These are phyloP conservation scores for Chrysoporthe puriensis DNA, from an alignment of 2,329 filamentous ascomycete species.

Conservation along the genomic window DNA sequence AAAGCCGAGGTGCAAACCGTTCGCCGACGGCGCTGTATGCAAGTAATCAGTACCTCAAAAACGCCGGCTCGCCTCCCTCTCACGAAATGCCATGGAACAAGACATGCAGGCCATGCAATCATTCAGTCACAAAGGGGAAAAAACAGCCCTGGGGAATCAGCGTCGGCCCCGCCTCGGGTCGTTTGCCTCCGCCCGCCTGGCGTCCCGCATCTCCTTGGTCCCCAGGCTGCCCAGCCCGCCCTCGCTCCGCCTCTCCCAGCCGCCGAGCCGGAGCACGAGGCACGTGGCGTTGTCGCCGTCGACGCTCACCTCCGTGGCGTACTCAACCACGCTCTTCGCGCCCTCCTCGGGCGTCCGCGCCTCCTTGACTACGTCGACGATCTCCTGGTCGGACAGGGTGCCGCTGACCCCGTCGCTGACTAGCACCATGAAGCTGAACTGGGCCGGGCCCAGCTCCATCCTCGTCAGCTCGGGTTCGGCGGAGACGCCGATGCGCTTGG, in stretches of 20 bases:
- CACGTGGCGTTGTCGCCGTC: slow-evolving; percentile 72
- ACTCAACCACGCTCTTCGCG: slow-evolving; percentile 76
- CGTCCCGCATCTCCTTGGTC: slow-evolving; percentile 89
- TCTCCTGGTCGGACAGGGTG: slow-evolving; percentile 87
- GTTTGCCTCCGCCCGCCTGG: slow-evolving; percentile 75
- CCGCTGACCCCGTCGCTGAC: slow-evolving; percentile 89
- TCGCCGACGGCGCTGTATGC: neutral
- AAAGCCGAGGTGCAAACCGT: neutral
- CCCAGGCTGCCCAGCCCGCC: slow-evolving; percentile 87
- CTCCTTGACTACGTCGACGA: slow-evolving; percentile 95
- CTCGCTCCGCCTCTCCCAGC: slow-evolving; percentile 75
- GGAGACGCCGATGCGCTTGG: slow-evolving; percentile 90
- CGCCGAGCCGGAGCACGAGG: slow-evolving; percentile 67
- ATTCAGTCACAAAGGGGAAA: neutral
- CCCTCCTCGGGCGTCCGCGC: slow-evolving; percentile 88
- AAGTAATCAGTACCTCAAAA: neutral
- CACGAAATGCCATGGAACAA: neutral
- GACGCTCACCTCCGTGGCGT: slow-evolving; percentile 80
- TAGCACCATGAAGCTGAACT: slow-evolving; percentile 88
- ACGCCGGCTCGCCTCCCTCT: neutral
- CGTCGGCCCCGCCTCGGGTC: slow-evolving; percentile 75
- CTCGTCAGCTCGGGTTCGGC: slow-evolving; percentile 89
- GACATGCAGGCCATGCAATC: slow-evolving; percentile 1
- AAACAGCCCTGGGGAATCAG: slow-evolving; percentile 33
- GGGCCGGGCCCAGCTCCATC: slow-evolving; percentile 77